Evolutionary conservation across 2,329 filamentous ascomycete species (phyloP), one percentile per base, ranked within the genome.

Genomic region (Phialocephala subalpina): DNA sequence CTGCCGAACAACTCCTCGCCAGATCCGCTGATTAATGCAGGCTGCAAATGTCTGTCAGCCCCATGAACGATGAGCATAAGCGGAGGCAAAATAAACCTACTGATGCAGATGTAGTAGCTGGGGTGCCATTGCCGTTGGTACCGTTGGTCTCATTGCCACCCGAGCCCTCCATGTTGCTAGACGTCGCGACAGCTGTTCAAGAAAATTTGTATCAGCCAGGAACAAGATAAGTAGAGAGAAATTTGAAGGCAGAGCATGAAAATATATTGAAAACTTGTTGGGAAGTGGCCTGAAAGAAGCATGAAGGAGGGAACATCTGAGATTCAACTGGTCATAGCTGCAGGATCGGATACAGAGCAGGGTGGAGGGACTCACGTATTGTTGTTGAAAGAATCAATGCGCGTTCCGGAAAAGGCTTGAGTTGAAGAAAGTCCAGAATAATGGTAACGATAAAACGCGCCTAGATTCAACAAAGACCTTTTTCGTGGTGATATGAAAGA

Each of bases 1-100:
- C 58, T 87, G 83, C 88, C 90, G 94, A 35, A 18, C 18, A 22
- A 18, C 9, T 25, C n/a, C 20, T 9, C 45, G 11, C 45, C n/a
- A 20, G 18, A 18, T 33, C 9, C 29, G 29, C 29, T 33, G 29
- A 9, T 9, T 33, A 4, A 5, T 33, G 29, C 29, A 33, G 29
- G 29, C 29, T 33, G 29, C 29, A 33, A 4, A 9, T 33, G 29
- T 33, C 29, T 33, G 29, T 33, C 29, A 33, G 29, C 9, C 4
- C 29, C 29, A 9, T 33, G 29, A 33, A 33, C 4, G 9, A 33
- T 33, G 29, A 33, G 29, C 4, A 5, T 33, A 9, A 33, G 29
- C 29, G 9, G 9, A 33, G 4, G 29, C 9, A 9, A 33, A 33
- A 33, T 33, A 33, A n/a, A 33, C 29, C 9, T 4, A 33, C 29